Base-by-base conservation (phyloP, 2,329 filamentous ascomycete genomes). In the Sporothrix brunneoviolacea region DNA sequence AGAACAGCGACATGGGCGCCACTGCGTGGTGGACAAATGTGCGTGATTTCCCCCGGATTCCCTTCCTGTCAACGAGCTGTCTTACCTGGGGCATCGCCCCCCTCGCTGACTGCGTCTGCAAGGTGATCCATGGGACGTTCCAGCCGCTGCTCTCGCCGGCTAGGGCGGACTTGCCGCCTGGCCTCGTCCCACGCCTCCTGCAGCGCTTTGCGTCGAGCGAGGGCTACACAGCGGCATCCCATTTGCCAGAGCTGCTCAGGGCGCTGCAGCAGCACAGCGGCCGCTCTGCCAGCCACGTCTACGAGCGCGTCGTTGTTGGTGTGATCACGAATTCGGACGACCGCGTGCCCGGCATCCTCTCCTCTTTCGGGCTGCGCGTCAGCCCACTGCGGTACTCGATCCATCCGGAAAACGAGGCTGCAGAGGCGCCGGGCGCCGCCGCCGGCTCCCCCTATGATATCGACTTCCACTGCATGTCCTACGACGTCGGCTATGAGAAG, bases 271-370 rank as follows among this genome's bases (percentile, higher is more conserved):
- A 15, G 8, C 12, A 2, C 13, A 22, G 8, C 5, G 22, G n/a
- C n/a, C n/a, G n/a, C 15, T 24, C n/a, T 4, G 3, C 18, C 16
- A 3, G 15, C n/a, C n/a, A n/a, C n/a, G n/a, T n/a, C n/a, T 54
- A 51, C 13, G 48, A 38, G 21, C 21, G 27, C 7, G 30, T 73
- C 4, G 64, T 79, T 2, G 65, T 81, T 5, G 80, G 80, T 22
- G 68, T 84, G 6, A 71, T 84, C 45, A 80, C 79, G 10, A 84
- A 84, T 60, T 83, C 80, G 0, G 81, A 85, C 56, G 71, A 78
- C 59, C 69, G 80, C n/a, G 75, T 83, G 0, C 71, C 74, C 0
- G 62, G 63, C 22, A 70, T 84, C 19, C 62, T 84, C 4, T 63
- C 69, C 0, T 77, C 76, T 0, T 64, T 83, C 4, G 77, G 76